Evolutionary conservation across 345 rosid species (phyloP).

Genomic region (Rhodamnia argentea): DNA sequence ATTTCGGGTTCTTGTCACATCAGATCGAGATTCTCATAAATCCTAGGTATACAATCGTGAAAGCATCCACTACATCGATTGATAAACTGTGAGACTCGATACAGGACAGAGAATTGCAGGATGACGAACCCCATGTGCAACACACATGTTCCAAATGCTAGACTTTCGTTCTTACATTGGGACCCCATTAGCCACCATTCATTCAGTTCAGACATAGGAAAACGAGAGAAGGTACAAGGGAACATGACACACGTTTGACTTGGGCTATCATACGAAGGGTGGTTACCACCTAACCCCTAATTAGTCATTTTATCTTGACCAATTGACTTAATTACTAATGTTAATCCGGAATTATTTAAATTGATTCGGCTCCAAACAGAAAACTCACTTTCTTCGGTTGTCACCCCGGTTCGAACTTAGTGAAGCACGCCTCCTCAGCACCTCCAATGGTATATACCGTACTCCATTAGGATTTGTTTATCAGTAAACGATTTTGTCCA

Average conservation of each 20-base stretch:
- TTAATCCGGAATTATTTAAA: neutral
- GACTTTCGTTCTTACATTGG: neutral
- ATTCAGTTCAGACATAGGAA: neutral
- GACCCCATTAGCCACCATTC: neutral
- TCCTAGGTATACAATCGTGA: neutral
- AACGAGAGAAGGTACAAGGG: neutral
- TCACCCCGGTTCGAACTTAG: neutral
- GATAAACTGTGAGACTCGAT: neutral
- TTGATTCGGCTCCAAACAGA: neutral
- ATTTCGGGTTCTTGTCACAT: neutral
- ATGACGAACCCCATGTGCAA: neutral
- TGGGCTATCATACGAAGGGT: neutral
- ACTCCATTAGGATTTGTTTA: neutral
- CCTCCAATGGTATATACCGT: neutral
- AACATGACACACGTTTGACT: neutral
- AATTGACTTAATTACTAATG: neutral
- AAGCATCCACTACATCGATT: rapidly evolving
- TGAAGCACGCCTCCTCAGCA: neutral
- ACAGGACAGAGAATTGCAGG: neutral
- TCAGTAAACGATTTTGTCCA: neutral
- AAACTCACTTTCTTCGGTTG: neutral
- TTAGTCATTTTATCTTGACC: neutral
- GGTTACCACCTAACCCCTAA: neutral
- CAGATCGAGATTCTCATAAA: neutral
- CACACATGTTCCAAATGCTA: neutral